These are phyloP conservation scores for maize (Zea mays) DNA, from an alignment of 176 grass and related monocot genomes.

Conservation along the genomic window Zm-B73-REFERENCE-NAM-5.0 NC_050097.1:206427001-206427500, in stretches of 20 bases:
- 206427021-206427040: slow-evolving; percentile 79
- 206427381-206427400: too few relatives aligned
- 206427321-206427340: too few relatives aligned
- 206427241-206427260: background rate
- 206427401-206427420: too few relatives aligned
- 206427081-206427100: background rate
- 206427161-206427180: background rate
- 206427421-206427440: too few relatives aligned
- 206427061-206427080: background rate
- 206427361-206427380: too few relatives aligned
- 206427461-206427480: too few relatives aligned
- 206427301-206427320: too few relatives aligned
- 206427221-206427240: background rate
- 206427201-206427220: background rate
- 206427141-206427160: background rate
- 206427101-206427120: background rate
- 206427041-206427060: slow-evolving; percentile 66
- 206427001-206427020: slow-evolving; percentile 84
- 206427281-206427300: too few relatives aligned
- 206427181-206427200: background rate
- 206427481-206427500: too few relatives aligned
- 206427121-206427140: background rate
- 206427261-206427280: background rate
- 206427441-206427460: too few relatives aligned
- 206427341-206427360: too few relatives aligned